Base-by-base conservation (phyloP, 2,329 filamentous ascomycete genomes). In the Parascedosporium putredinis region DNA sequence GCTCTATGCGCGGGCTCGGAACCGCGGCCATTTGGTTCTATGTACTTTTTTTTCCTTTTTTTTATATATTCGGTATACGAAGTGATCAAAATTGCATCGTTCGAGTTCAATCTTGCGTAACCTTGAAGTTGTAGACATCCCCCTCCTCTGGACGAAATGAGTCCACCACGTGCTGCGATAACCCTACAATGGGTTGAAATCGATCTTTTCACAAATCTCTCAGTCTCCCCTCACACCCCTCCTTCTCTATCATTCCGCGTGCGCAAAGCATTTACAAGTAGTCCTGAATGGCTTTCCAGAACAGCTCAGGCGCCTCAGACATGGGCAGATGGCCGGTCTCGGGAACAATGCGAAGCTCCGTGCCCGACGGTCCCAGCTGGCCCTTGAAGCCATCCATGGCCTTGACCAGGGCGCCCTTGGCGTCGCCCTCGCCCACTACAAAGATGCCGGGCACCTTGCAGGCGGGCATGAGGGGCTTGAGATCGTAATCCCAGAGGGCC, bases 261-360 rank as follows among this genome's bases (percentile, higher is more conserved):
- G 8, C 22, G 5, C 31, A 12, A 9, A 20, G 6, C 18, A 20
- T 16, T 59, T 56, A 75, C 52, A 87, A 56, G 54, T 86, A 86
- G 7, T 63, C 68, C 38, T 71, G 67, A 2, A 91, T 70, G 43
- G 78, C 78, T 24, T 75, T 68, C 61, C 83, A 83, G 61, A 90
- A 89, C 3, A 74, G 79, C 51, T 71, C 66, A 0, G 86, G 82
- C 55, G 79, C 76, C 66, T 94, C 88, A 45, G 81, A 81, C 86
- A 94, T 94, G 0, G 88, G 88, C 59, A 95, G 65, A 68, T 95
- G 88, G 0, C 88, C 88, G 0, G 87, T 81, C 7, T 74, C 69
- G 0, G 85, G 77, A 8, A 94, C 76, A 51, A 85, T 64, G 61
- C 75, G 79, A 55, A 89, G 73, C 52, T 78, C 73, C 0, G 74